Conservation (phyloP, 345 rosid genomes). For the Hibiscus tridactylites region DNA sequence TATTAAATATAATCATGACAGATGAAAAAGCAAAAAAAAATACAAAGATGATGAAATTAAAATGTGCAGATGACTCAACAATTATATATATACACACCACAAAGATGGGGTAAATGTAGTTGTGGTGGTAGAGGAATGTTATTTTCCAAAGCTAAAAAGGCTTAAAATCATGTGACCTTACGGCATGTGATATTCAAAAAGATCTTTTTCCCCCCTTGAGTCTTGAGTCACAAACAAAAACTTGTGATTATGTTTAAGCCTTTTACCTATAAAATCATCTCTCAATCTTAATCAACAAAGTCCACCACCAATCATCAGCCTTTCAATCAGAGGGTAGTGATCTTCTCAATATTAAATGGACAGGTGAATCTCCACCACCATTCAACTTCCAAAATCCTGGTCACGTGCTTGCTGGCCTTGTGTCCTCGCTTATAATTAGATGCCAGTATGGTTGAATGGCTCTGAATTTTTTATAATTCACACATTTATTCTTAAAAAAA, state of each 20-base stretch:
- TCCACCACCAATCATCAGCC: background rate
- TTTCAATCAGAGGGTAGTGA: background rate
- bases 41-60: no score
- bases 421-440: no score
- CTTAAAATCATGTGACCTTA: conserved; percentile 10
- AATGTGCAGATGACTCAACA: no score
- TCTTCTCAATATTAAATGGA: background rate
- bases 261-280: conserved; percentile 3
- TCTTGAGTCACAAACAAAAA: conserved; percentile 2
- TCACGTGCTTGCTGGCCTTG: background rate
- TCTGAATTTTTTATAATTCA: no score
- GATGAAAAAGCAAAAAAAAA: no score
- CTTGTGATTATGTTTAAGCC: background rate
- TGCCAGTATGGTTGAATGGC: no score
- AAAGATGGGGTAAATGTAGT: background rate
- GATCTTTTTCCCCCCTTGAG: background rate
- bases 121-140: conserved; percentile 11
- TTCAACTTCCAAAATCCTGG: background rate
- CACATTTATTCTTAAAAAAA: no score
- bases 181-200: conserved; percentile 2
- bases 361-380: background rate
- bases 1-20: no score
- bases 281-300: conserved; percentile 1
- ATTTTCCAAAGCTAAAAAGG: conserved; percentile 2
- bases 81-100: no score